Conservation (phyloP, 2,329 filamentous ascomycete genomes). For the Epichloe uncinata region DNA sequence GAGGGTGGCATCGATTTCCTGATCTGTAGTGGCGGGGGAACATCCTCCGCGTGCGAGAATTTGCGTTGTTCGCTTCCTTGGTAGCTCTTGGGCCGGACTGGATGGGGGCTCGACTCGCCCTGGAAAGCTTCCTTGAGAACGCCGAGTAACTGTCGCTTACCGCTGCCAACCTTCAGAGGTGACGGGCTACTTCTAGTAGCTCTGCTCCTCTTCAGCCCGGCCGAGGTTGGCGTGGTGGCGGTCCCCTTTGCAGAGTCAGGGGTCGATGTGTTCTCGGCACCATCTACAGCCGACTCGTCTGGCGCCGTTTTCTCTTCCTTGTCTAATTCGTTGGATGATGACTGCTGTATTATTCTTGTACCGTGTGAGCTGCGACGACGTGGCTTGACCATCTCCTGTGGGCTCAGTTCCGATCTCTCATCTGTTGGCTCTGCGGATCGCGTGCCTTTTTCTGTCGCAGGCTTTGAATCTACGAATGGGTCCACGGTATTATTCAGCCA, state of each 20-base stretch:
- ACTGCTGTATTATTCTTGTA: background rate
- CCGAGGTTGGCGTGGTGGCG: slow-evolving; percentile 22
- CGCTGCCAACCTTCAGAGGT: slow-evolving; percentile 32
- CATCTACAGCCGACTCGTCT: background rate
- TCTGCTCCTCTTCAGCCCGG: slow-evolving; percentile 39
- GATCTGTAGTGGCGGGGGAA: slow-evolving; percentile 7
- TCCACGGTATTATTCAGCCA: slow-evolving; percentile 52
- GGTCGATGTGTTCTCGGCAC: slow-evolving; percentile 9
- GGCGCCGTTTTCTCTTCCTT: slow-evolving; percentile 5
- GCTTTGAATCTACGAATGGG: slow-evolving; percentile 39
- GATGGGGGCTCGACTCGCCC: slow-evolving; percentile 41
- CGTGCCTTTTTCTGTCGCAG: background rate
- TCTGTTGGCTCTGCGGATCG: background rate
- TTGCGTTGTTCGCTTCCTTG: slow-evolving; percentile 32
- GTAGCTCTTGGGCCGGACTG: slow-evolving; percentile 32
- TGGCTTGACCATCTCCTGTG: background rate
- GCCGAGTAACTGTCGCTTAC: slow-evolving; percentile 39
- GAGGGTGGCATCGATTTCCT: background rate
- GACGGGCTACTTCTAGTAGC: slow-evolving; percentile 39
- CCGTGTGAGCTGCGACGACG: slow-evolving; percentile 3
- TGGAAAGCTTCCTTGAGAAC: slow-evolving; percentile 48
- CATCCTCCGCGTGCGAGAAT: slow-evolving; percentile 13
- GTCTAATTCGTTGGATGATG: background rate
- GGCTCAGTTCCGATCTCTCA: background rate
- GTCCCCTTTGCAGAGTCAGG: slow-evolving; percentile 9